These are phyloP conservation scores for Conticribra weissflogii DNA, from an alignment of 108 stramenopile species.

Conservation along the genomic window DNA sequence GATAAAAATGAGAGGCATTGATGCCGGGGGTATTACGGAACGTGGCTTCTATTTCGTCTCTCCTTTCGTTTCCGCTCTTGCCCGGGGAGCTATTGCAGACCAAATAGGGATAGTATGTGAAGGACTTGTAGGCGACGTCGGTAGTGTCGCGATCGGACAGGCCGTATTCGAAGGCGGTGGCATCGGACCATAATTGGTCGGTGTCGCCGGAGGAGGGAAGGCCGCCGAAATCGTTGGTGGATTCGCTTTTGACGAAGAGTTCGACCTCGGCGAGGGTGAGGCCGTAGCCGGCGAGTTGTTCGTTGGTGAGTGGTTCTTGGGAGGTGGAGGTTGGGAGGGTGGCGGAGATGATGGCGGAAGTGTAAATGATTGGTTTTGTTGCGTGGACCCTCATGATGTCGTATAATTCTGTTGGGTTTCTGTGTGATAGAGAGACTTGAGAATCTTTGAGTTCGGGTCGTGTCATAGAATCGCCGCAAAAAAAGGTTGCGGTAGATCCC, in stretches of 20 bases:
- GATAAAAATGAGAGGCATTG: constrained; percentile 12
- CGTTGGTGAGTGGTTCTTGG: not conserved
- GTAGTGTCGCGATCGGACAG: not conserved
- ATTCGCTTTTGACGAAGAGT: constrained; percentile 16
- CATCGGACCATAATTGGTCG: constrained; percentile 33
- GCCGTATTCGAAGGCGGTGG: constrained; percentile 16
- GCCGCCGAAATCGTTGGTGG: constrained; percentile 24
- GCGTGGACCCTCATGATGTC: too few relatives aligned
- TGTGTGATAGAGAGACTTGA: too few relatives aligned
- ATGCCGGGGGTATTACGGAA: constrained; percentile 25
- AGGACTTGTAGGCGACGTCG: constrained; percentile 1
- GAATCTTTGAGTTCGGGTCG: too few relatives aligned
- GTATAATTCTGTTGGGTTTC: too few relatives aligned
- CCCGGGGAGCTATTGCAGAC: constrained; percentile 19
- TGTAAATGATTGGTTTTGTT: too few relatives aligned
- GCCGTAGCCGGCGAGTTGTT: constrained; percentile 23
- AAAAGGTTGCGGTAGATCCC: too few relatives aligned
- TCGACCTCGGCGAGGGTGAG: constrained; percentile 23
- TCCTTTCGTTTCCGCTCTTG: constrained; percentile 10
- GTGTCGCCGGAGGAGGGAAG: not conserved
- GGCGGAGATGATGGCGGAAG: not conserved
- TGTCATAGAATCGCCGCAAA: too few relatives aligned
- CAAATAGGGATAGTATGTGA: constrained; percentile 26
- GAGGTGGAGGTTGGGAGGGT: not conserved
- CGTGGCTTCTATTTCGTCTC: not conserved